Percentiles rank a stretch among this genome's conserved stretches.
Conservation (phyloP, 352 stramenopile genomes). For the Phytophthora sp. region DNA sequence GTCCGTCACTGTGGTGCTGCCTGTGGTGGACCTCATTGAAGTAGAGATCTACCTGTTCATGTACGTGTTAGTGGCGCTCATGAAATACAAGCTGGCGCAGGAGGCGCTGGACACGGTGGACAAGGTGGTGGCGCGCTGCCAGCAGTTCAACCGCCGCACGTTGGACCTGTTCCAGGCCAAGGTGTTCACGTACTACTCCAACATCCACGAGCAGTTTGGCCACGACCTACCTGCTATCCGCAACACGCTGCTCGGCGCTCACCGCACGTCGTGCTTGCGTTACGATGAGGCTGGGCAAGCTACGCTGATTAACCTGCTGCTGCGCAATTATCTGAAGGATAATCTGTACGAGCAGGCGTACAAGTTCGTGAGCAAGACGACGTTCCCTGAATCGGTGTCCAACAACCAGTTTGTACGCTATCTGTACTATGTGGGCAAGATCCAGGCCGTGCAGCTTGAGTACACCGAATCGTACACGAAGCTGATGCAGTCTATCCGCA, state of each 20-base stretch:
- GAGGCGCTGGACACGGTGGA: constrained; percentile 65
- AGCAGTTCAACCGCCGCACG: constrained; percentile 84
- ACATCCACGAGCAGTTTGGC: constrained; percentile 72
- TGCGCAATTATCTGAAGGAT: constrained; percentile 90
- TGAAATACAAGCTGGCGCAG: constrained; percentile 70
- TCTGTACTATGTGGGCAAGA: constrained; percentile 96
- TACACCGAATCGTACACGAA: constrained; percentile 98
- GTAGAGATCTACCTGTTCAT: constrained; percentile 88
- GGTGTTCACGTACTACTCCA: constrained; percentile 79
- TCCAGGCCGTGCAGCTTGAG: constrained; percentile 97
- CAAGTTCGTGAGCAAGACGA: constrained; percentile 92
- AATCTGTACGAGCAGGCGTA: constrained; percentile 93
- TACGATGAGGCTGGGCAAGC: constrained; percentile 93
- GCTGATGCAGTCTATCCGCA: constrained; percentile 96
- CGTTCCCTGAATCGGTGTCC: constrained; percentile 90
- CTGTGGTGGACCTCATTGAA: constrained; percentile 78
- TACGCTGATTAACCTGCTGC: constrained; percentile 90
- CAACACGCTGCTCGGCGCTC: constrained; percentile 72
- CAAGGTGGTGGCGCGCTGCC: constrained; percentile 61
- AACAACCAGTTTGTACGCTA: constrained; percentile 99
- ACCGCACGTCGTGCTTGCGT: constrained; percentile 88
- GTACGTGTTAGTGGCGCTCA: constrained; percentile 71
- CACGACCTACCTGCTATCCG: constrained; percentile 67
- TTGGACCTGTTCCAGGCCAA: constrained; percentile 83
- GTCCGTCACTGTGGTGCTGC: constrained; percentile 39